Percentiles rank a stretch among this genome's conserved stretches.
These are phyloP conservation scores for Physcomitrellopsis africana DNA, from an alignment of 225 moss, liverwort and hornwort genomes.

Conservation along the genomic window DNA sequence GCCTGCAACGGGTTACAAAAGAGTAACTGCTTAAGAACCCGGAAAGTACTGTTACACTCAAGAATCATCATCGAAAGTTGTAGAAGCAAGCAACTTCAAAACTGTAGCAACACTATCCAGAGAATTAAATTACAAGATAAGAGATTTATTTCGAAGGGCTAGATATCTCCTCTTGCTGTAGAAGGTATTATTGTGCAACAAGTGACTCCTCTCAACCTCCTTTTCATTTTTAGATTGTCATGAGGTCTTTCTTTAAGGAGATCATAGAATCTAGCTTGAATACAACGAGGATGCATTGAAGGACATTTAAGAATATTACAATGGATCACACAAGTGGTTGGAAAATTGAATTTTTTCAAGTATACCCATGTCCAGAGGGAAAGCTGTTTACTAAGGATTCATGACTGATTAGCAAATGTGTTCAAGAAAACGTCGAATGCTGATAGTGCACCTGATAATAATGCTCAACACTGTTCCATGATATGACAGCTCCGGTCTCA, in stretches of 20 bases:
- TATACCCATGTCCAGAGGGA: conserved; percentile 6
- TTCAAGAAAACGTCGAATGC: conserved; percentile 1
- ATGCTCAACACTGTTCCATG: conserved; percentile 87
- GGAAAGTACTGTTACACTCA: background rate
- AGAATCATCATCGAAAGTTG: conserved; percentile 9
- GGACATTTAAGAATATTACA: too few species aligned
- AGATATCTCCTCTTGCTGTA: too few species aligned
- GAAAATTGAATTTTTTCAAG: background rate
- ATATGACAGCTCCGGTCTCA: conserved; percentile 47
- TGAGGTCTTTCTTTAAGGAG: too few species aligned
- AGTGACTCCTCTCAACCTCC: too few species aligned
- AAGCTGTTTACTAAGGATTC: background rate
- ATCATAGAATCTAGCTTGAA: too few species aligned
- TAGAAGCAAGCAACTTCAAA: too few species aligned
- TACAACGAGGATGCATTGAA: too few species aligned
- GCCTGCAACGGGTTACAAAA: conserved; percentile 54
- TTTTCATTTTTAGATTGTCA: too few species aligned
- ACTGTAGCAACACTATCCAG: too few species aligned
- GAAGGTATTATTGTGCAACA: too few species aligned
- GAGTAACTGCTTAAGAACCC: conserved; percentile 11
- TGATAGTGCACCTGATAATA: conserved; percentile 69
- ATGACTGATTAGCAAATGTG: background rate
- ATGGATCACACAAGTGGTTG: background rate
- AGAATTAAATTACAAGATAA: too few species aligned
- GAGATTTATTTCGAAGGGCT: too few species aligned